phyloP scores from a whole-genome alignment of 2,329 filamentous ascomycete species.

The Lasiodiplodia sp. region DNA sequence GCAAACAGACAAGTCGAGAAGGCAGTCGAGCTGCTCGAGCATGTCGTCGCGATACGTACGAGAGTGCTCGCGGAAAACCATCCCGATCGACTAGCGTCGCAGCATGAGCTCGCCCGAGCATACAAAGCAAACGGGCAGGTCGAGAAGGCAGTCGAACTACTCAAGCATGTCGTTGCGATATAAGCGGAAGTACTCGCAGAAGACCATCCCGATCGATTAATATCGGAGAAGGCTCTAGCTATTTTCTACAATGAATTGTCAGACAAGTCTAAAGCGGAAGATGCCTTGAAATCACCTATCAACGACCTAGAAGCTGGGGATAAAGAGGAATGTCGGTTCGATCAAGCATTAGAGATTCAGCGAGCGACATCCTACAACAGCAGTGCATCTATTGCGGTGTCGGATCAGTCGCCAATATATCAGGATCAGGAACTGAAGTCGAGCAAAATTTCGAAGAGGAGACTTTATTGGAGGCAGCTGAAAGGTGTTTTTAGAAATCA shows the following conservation, averaged over 20 bases:
- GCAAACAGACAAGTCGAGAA: too few species aligned
- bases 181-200: conserved; percentile 22
- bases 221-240: background rate
- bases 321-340: background rate
- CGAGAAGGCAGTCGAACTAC: too few species aligned
- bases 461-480: background rate
- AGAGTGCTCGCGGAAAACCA: conserved; percentile 27
- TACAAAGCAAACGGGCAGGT: too few species aligned
- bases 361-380: background rate
- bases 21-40: conserved; percentile 33
- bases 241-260: background rate
- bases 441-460: background rate
- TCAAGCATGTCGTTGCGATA: conserved; percentile 39
- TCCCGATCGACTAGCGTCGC: background rate
- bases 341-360: background rate
- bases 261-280: background rate
- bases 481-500: background rate
- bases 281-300: background rate
- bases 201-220: background rate
- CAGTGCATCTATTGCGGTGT: background rate
- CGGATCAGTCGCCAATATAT: background rate
- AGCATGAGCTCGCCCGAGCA: too few species aligned
- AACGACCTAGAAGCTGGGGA: background rate
- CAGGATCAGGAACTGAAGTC: background rate
- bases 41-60: conserved; percentile 34